phyloP scores from a whole-genome alignment of 257 asterid genomes.

The Coffea eugenioides region DNA sequence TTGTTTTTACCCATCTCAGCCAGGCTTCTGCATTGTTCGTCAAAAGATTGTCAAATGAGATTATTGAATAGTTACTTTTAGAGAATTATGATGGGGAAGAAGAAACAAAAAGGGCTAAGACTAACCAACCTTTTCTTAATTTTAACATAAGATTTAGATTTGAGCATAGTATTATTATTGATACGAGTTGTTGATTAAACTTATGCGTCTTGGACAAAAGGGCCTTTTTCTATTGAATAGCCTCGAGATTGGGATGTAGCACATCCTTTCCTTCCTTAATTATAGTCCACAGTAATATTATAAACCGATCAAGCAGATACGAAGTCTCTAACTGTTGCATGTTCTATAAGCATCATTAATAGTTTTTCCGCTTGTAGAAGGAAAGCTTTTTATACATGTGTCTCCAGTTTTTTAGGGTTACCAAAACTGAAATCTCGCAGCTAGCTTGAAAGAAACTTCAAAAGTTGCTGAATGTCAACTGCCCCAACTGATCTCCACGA shows the following conservation, averaged over 20 bases:
- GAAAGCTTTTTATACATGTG: neutral
- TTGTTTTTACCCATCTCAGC: neutral
- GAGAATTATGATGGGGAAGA: neutral
- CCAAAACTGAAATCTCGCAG: neutral
- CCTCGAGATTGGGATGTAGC: too few species aligned
- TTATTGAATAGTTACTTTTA: neutral
- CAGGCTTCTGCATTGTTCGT: neutral
- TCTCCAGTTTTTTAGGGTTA: neutral
- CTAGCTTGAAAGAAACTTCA: neutral
- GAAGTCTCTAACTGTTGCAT: neutral
- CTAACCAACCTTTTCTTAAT: too few species aligned
- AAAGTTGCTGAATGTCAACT: neutral
- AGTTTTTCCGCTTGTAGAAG: too few species aligned
- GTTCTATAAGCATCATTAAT: too few species aligned
- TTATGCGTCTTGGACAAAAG: too few species aligned
- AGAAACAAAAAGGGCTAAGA: neutral
- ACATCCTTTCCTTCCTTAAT: neutral
- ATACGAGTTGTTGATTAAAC: too few species aligned
- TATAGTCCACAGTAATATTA: neutral
- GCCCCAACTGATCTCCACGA: neutral
- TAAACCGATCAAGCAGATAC: too few species aligned
- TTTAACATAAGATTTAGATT: too few species aligned
- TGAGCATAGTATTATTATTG: neutral
- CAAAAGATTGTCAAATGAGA: neutral
- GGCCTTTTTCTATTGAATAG: too few species aligned